Conservation (phyloP, 225 moss, liverwort and hornwort species). For the Sphagnum contortum region DNA sequence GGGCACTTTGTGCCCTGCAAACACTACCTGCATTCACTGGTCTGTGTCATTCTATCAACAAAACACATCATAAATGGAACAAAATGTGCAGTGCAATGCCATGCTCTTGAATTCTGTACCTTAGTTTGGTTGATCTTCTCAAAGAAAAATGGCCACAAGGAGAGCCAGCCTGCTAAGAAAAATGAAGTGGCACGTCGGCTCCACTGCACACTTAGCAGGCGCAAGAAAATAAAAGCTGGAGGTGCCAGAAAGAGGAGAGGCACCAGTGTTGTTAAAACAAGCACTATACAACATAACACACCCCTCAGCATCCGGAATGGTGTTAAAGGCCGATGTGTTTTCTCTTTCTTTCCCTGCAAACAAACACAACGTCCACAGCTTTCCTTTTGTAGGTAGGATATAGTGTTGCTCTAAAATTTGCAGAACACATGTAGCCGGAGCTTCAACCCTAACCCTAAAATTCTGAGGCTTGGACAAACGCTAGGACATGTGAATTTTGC, state of each 20-base stretch:
- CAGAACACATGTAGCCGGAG: too few relatives aligned
- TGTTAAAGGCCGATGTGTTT: conserved; percentile 69
- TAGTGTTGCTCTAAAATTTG: too few relatives aligned
- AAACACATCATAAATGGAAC: too few relatives aligned
- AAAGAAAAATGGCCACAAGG: conserved; percentile 90
- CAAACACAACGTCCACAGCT: background rate
- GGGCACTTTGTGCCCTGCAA: conserved; percentile 78
- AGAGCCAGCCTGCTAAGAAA: conserved; percentile 74
- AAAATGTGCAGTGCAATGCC: too few relatives aligned
- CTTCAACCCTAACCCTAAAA: too few relatives aligned
- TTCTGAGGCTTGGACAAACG: too few relatives aligned
- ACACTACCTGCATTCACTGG: conserved; percentile 59
- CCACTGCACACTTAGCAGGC: conserved; percentile 55
- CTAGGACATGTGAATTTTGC: too few relatives aligned
- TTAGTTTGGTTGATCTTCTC: conserved; percentile 84
- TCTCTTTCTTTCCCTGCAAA: conserved; percentile 27
- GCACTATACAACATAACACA: conserved; percentile 54
- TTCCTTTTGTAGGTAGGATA: too few relatives aligned
- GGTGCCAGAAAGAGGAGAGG: conserved; percentile 43
- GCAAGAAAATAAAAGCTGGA: conserved; percentile 30
- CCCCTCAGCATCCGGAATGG: conserved; percentile 73
- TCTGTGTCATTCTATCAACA: too few relatives aligned
- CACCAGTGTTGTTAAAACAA: conserved; percentile 67
- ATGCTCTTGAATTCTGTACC: conserved; percentile 14
- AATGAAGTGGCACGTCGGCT: conserved; percentile 40